Percentiles rank a stretch among this genome's conserved stretches.
phyloP scores from a whole-genome alignment of 2,329 filamentous ascomycete genomes.

The Epicoccum sorghinum region DNA sequence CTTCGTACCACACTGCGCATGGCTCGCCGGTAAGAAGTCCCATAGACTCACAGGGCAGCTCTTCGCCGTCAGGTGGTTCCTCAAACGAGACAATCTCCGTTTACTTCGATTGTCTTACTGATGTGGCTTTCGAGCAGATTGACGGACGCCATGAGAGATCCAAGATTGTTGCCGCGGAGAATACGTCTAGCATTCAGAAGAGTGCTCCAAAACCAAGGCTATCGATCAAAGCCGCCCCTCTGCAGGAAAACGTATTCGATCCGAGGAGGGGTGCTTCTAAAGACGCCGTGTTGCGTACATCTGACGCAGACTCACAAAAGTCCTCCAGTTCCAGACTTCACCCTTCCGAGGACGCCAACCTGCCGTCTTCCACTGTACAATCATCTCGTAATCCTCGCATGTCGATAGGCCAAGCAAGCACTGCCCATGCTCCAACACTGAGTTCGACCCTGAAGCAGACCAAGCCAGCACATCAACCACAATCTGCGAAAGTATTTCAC shows the following conservation, averaged over 20 bases:
- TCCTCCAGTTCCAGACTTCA: neutral
- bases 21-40: conserved; percentile 40
- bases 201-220: conserved; percentile 24
- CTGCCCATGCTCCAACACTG: conserved; percentile 14
- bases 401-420: conserved; percentile 2
- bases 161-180: neutral
- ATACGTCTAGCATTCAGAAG: neutral
- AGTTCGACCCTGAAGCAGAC: conserved; percentile 25
- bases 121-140: conserved; percentile 23
- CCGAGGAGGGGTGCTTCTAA: conserved; percentile 3
- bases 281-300: no score
- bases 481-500: neutral
- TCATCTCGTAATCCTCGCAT: conserved; percentile 38
- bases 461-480: conserved; percentile 19
- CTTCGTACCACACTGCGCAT: conserved; percentile 28
- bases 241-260: neutral
- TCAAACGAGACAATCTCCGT: conserved; percentile 10
- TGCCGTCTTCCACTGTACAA: conserved; percentile 14
- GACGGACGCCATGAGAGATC: neutral
- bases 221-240: conserved; percentile 24
- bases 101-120: conserved; percentile 19
- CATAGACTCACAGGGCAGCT: conserved; percentile 28
- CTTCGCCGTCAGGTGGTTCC: conserved; percentile 23
- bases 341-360: neutral
- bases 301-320: neutral